Evolutionary conservation across 805 yeast species (phyloP), one percentile per base, ranked within the genome.

Genomic region (Candida dajiaensis): DNA sequence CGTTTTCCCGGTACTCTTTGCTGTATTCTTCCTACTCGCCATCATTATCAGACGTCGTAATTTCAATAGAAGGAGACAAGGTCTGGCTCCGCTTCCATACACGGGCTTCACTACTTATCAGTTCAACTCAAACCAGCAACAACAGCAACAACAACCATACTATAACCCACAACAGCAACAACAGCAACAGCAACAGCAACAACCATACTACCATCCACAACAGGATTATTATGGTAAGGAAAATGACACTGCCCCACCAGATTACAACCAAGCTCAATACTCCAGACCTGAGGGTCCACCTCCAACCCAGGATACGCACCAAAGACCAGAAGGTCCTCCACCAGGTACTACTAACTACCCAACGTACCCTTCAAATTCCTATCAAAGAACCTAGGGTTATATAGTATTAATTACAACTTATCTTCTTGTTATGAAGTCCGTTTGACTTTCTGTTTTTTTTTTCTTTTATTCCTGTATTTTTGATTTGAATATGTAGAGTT

Each of bases 81-180:
- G 58, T 1, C 21, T 38, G 28, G 48, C 38, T 12, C 52, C 55
- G 5, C 36, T 56, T 13, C 56, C 58, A 16, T 53, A 53, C 40
- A 56, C 60, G 0, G 57, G 58, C 8, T 56, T 58, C 57, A 56
- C 60, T 3, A 47, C 58, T 1, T 52, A 47, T 19, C 49, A 44
- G 28, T 23, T 38, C 21, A 29, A 37, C 28, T 25, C 29, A 18
- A 18, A 42, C 23, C 41, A 40, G 16, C 23, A 33, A 12, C 43
- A 42, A n/a, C 43, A 42, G 25, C 42, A 43, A 20, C 46, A 48
- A 20, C 52, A 46, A 23, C 50, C 46, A 38, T 39, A 41, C n/a
- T 22, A 22, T 8, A 8, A 22, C 8, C 23, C 23, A 22, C 48
- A 46, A 20, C 51, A 46, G 20, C 49, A 49, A 31, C 50, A 47